phyloP scores from a whole-genome alignment of 371 early-diverging fungal species.

The Chytridium lagenaria region DNA sequence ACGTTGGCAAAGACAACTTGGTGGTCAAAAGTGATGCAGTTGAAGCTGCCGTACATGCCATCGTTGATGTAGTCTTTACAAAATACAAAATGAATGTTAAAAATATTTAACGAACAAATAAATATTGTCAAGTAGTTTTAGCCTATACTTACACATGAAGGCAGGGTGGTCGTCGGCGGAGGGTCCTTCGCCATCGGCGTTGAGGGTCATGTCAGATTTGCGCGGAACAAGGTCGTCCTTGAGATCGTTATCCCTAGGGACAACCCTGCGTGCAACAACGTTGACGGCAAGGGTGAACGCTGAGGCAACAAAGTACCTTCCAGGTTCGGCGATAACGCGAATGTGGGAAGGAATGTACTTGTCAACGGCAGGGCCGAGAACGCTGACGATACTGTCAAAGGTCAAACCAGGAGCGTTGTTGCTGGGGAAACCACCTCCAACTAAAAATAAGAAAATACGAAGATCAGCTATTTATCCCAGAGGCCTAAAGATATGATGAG shows the following conservation, averaged over 20 bases:
- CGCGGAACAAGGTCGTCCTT: conserved; percentile 14
- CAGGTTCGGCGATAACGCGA: conserved; percentile 97
- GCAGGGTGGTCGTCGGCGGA: conserved; percentile 61
- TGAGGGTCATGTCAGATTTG: background rate
- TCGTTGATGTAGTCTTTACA: conserved; percentile 87
- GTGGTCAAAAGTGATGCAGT: conserved; percentile 98
- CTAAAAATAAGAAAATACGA: conserved; percentile 29
- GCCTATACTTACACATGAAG: conserved; percentile 81
- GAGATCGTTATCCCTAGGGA: conserved; percentile 39
- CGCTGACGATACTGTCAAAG: conserved; percentile 85
- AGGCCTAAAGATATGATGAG: background rate
- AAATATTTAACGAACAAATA: no score
- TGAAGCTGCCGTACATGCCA: conserved; percentile 97
- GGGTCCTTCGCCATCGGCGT: conserved; percentile 14
- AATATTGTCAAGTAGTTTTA: no score
- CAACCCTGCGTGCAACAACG: conserved; percentile 86
- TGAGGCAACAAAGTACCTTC: conserved; percentile 93
- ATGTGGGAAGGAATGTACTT: conserved; percentile 77
- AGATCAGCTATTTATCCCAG: background rate
- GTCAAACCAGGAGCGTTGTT: conserved; percentile 74
- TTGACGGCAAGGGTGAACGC: conserved; percentile 93
- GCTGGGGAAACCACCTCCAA: conserved; percentile 98
- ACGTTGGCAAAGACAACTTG: conserved; percentile 76
- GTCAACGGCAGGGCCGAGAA: conserved; percentile 81
- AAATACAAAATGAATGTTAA: conserved; percentile 7